These are phyloP conservation scores for Colletotrichum destructivum DNA, from an alignment of 2,329 filamentous ascomycete species.

Conservation along the genomic window DNA sequence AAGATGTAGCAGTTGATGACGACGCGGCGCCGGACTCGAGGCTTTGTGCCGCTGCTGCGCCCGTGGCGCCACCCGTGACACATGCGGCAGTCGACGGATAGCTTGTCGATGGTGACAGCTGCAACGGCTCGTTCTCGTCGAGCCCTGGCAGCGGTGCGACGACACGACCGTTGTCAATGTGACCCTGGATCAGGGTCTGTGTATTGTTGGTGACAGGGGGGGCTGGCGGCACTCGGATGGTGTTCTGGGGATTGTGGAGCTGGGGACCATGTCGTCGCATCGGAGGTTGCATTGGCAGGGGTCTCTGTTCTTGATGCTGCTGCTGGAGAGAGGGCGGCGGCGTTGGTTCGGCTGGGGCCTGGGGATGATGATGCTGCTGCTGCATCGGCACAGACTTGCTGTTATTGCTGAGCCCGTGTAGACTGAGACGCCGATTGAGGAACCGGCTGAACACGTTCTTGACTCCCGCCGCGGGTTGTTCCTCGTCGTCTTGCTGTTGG, in stretches of 20 bases:
- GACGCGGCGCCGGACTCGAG: constrained; percentile 12
- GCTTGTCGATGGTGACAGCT: constrained; percentile 7
- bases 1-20: constrained; percentile 24
- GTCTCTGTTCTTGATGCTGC: constrained; percentile 18
- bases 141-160: constrained; percentile 34
- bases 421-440: constrained; percentile 27
- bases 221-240: constrained; percentile 17
- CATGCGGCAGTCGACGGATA: constrained; percentile 18
- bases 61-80: background rate
- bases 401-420: constrained; percentile 3
- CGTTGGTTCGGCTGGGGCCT: constrained; percentile 17
- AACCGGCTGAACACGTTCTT: constrained; percentile 34
- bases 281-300: constrained; percentile 37
- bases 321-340: constrained; percentile 20
- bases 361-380: constrained; percentile 23
- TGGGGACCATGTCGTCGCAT: constrained; percentile 37
- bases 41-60: constrained; percentile 12
- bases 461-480: constrained; percentile 15
- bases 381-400: constrained; percentile 2
- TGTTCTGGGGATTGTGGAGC: constrained; percentile 43
- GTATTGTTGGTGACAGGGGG: constrained; percentile 16
- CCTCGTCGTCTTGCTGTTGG: background rate
- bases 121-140: constrained; percentile 31
- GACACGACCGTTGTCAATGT: constrained; percentile 30
- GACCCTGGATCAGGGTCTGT: constrained; percentile 24